Conservation (phyloP, 352 stramenopile species). For the Phytophthora hybrid region DNA sequence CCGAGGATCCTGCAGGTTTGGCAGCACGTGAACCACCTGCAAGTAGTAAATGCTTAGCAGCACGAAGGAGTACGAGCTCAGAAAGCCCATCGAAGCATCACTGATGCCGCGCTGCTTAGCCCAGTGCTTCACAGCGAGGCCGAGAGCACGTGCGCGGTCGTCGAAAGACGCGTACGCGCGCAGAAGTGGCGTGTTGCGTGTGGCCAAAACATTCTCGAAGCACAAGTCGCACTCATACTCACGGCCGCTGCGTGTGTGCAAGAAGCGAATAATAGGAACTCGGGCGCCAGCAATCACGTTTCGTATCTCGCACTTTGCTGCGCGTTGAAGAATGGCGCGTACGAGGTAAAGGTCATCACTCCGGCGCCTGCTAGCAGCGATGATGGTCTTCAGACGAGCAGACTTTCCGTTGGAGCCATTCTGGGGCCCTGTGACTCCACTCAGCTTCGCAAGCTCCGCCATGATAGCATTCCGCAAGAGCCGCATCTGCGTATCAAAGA, state of each 20-base stretch:
- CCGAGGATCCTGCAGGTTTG: constrained; percentile 92
- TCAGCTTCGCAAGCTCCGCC: constrained; percentile 29
- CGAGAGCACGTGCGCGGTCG: constrained; percentile 85
- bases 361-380: constrained; percentile 47
- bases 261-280: constrained; percentile 86
- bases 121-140: constrained; percentile 98
- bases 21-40: constrained; percentile 91
- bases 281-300: constrained; percentile 77
- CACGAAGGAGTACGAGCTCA: constrained; percentile 99
- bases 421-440: constrained; percentile 8
- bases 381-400: constrained; percentile 45
- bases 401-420: constrained; percentile 27
- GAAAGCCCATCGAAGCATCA: constrained; percentile 94
- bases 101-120: constrained; percentile 97
- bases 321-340: constrained; percentile 53
- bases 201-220: constrained; percentile 86
- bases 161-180: constrained; percentile 83
- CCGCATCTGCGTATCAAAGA: constrained; percentile 52
- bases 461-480: constrained; percentile 46
- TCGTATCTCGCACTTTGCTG: constrained; percentile 60
- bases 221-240: constrained; percentile 83
- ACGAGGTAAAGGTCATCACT: constrained; percentile 63
- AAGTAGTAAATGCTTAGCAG: constrained; percentile 98
- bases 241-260: constrained; percentile 50
- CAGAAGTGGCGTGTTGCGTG: constrained; percentile 83